Conservation (phyloP, 805 yeast genomes). For the Metschnikowia matae region DNA sequence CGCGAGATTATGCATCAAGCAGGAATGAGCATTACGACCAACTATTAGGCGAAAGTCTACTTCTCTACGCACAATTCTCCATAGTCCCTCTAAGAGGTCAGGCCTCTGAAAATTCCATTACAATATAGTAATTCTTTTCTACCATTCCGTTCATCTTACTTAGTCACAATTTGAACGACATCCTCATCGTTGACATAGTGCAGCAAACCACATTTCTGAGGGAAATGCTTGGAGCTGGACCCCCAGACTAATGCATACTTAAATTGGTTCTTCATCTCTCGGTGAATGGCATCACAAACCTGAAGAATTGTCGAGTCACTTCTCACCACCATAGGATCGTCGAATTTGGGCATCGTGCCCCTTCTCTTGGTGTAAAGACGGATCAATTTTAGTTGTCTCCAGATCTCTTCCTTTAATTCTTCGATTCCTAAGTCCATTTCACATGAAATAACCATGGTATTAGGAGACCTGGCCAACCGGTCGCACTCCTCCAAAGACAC, state of each 20-base stretch:
- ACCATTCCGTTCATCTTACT: slow-evolving; percentile 36
- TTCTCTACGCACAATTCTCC: neutral
- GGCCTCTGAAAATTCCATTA: neutral
- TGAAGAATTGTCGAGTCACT: slow-evolving; percentile 73
- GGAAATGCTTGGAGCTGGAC: slow-evolving; percentile 87
- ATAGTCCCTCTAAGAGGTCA: neutral
- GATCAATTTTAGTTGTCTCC: slow-evolving; percentile 79
- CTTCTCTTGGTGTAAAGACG: slow-evolving; percentile 86
- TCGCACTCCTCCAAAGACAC: slow-evolving; percentile 94
- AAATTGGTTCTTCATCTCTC: slow-evolving; percentile 88
- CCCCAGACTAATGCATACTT: slow-evolving; percentile 98
- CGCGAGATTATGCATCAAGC: slow-evolving; percentile 1
- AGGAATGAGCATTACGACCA: neutral
- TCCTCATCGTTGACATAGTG: slow-evolving; percentile 90
- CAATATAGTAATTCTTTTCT: neutral
- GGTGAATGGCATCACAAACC: slow-evolving; percentile 87
- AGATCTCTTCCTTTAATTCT: slow-evolving; percentile 87
- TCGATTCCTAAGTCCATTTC: slow-evolving; percentile 81
- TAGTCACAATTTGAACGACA: slow-evolving; percentile 86
- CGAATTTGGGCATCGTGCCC: slow-evolving; percentile 75
- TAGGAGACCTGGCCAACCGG: slow-evolving; percentile 84
- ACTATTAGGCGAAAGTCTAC: neutral
- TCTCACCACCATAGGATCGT: slow-evolving; percentile 89
- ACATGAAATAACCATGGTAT: slow-evolving; percentile 92
- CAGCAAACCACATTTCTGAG: slow-evolving; percentile 89